Evolutionary conservation across 345 rosid genomes (phyloP).

Genomic region (Melastoma malabathricum): DNA sequence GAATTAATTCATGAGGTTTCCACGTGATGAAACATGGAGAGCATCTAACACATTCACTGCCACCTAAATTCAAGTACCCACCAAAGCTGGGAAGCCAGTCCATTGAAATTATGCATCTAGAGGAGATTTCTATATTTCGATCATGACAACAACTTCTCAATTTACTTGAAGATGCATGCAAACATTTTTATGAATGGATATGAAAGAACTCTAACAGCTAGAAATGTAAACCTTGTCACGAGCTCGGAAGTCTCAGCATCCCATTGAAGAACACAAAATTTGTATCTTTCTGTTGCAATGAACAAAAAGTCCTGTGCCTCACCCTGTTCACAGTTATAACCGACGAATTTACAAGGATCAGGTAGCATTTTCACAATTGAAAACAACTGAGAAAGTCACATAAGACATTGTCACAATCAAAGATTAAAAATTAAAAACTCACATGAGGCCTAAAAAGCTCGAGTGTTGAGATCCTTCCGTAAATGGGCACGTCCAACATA

Average conservation of each 20-base stretch:
- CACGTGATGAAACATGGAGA: no score
- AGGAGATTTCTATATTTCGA: no score
- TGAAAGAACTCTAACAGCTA: neutral
- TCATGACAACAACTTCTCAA: no score
- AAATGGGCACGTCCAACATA: conserved; percentile 79
- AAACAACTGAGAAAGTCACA: neutral
- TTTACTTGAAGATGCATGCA: no score
- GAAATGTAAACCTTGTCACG: conserved; percentile 47
- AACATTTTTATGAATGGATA: no score
- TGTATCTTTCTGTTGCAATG: conserved; percentile 81
- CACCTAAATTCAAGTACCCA: no score
- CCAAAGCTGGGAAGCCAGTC: no score
- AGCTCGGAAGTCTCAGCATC: conserved; percentile 72
- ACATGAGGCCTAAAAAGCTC: conserved; percentile 93
- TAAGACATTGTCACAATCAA: neutral
- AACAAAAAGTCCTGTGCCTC: conserved; percentile 86
- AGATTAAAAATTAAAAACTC: conserved; percentile 24
- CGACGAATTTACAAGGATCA: neutral
- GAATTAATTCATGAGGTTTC: neutral
- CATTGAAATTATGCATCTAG: no score
- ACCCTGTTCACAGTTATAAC: conserved; percentile 38
- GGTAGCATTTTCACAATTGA: neutral
- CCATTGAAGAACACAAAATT: conserved; percentile 92
- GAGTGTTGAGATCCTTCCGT: conserved; percentile 88
- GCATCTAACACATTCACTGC: no score